A percentile compares a stretch with the other conserved stretches of the same genome.
Conservation (phyloP, 164 flowering plant genomes). For the Chimonanthus praecox region DNA sequence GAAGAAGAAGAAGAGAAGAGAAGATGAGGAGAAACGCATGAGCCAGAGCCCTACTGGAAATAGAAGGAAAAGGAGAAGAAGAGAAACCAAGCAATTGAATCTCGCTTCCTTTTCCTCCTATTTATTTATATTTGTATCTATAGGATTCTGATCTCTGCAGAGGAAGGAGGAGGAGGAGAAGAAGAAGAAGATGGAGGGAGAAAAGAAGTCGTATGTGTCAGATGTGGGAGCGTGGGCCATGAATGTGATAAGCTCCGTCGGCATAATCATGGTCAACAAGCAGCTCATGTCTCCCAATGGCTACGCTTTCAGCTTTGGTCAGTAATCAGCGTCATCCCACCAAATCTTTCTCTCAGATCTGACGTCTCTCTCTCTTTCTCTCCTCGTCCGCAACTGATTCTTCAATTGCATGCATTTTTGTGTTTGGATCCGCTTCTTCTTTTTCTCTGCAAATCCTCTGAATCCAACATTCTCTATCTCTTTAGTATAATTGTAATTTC, state of each 20-base stretch:
- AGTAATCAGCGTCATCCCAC: constrained; percentile 8
- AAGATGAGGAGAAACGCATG: too few species aligned
- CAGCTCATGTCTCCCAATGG: constrained; percentile 76
- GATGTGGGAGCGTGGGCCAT: constrained; percentile 93
- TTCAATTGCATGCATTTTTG: neutral
- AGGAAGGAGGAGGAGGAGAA: too few species aligned
- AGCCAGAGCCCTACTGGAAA: too few species aligned
- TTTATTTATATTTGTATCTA: too few species aligned
- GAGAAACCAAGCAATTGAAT: too few species aligned
- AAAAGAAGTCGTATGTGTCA: constrained; percentile 47
- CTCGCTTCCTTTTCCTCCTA: too few species aligned
- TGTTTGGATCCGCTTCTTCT: neutral
- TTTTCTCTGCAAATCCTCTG: neutral
- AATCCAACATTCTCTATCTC: neutral
- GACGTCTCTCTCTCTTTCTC: neutral
- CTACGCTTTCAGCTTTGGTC: constrained; percentile 70
- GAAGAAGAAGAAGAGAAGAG: too few species aligned
- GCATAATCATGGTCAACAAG: constrained; percentile 87
- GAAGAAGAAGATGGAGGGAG: constrained; percentile 19
- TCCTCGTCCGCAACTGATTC: neutral
- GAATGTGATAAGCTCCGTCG: constrained; percentile 83
- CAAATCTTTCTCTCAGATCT: too few species aligned
- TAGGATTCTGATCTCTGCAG: too few species aligned
- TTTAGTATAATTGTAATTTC: too few species aligned
- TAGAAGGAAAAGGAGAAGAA: too few species aligned